A percentile compares a stretch with the other conserved stretches of the same genome.
These are phyloP conservation scores for Rhinocladiella similis DNA, from an alignment of 2,329 filamentous ascomycete species.

Conservation along the genomic window DNA sequence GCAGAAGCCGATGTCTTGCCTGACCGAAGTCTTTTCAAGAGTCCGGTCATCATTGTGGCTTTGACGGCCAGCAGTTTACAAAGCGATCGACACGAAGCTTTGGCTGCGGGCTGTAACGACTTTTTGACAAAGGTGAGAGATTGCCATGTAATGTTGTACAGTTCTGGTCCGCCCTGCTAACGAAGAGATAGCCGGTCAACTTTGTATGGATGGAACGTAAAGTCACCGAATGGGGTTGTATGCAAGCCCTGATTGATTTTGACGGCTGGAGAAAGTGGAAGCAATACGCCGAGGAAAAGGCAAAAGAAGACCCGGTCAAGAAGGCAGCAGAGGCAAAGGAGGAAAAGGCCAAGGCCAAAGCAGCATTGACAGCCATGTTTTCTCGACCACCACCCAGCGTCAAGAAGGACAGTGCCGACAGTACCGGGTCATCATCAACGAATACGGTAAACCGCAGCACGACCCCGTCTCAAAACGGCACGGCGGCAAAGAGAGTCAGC, in stretches of 20 bases:
- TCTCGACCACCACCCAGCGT: constrained; percentile 22
- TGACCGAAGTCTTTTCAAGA: constrained; percentile 78
- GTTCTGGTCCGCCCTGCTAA: constrained; percentile 6
- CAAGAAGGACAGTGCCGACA: constrained; percentile 19
- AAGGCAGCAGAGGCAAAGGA: constrained; percentile 28
- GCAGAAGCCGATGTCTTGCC: constrained; percentile 62
- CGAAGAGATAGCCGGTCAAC: constrained; percentile 69
- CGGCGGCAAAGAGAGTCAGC: constrained; percentile 12
- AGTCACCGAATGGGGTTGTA: constrained; percentile 99
- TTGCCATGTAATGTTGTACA: constrained; percentile 28
- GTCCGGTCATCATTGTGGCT: constrained; percentile 95
- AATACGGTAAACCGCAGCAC: constrained; percentile 6
- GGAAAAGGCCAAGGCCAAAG: constrained; percentile 30
- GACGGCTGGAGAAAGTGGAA: constrained; percentile 99
- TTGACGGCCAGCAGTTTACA: constrained; percentile 92
- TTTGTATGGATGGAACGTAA: constrained; percentile 97
- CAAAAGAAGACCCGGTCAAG: constrained; percentile 23
- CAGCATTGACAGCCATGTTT: constrained; percentile 29
- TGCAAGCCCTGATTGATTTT: constrained; percentile 98
- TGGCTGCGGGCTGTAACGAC: constrained; percentile 96
- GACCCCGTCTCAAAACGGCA: constrained; percentile 14
- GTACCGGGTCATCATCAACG: constrained; percentile 4
- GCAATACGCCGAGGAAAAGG: constrained; percentile 60
- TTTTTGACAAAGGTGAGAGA: constrained; percentile 85
- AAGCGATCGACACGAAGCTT: constrained; percentile 89